Percentiles rank a stretch among this genome's conserved stretches.
Evolutionary conservation across 140 eudicot genomes (phyloP).

Genomic region (Anethum foeniculum): DNA sequence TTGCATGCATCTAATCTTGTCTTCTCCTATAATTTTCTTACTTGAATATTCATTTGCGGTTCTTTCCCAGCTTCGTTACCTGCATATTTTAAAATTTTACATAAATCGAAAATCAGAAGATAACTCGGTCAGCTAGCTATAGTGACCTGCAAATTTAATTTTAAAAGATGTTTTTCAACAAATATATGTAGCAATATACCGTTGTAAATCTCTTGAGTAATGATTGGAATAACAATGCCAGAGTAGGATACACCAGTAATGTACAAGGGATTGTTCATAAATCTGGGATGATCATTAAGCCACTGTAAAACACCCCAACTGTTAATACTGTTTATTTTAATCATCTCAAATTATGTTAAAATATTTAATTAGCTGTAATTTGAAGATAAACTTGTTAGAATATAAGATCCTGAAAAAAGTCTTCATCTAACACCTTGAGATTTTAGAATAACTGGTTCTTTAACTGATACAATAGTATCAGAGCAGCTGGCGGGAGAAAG

Average conservation of each 20-base stretch:
- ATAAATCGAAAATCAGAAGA: background rate
- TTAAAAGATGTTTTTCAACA: background rate
- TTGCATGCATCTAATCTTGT: background rate
- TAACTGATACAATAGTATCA: too few species aligned
- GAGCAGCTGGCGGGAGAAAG: too few species aligned
- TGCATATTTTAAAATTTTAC: background rate
- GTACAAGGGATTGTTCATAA: slow-evolving; percentile 22
- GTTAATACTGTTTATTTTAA: too few species aligned
- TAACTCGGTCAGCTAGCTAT: background rate
- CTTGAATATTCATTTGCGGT: slow-evolving; percentile 5
- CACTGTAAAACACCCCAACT: slow-evolving; percentile 18
- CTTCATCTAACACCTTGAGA: too few species aligned
- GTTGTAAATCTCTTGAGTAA: slow-evolving; percentile 20
- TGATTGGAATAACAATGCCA: slow-evolving; percentile 30
- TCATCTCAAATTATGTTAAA: background rate
- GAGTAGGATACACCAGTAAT: slow-evolving; percentile 38
- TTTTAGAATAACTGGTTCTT: too few species aligned
- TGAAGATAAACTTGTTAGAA: too few species aligned
- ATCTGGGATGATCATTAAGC: slow-evolving; percentile 33
- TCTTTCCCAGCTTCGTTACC: slow-evolving; percentile 13
- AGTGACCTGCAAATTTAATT: background rate
- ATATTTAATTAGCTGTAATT: background rate
- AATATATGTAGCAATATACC: slow-evolving; percentile 6
- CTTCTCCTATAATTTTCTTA: background rate
- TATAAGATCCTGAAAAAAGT: too few species aligned